Base-by-base conservation (phyloP, 1,284 basidiomycete species). In the Grifola frondosa region DNA sequence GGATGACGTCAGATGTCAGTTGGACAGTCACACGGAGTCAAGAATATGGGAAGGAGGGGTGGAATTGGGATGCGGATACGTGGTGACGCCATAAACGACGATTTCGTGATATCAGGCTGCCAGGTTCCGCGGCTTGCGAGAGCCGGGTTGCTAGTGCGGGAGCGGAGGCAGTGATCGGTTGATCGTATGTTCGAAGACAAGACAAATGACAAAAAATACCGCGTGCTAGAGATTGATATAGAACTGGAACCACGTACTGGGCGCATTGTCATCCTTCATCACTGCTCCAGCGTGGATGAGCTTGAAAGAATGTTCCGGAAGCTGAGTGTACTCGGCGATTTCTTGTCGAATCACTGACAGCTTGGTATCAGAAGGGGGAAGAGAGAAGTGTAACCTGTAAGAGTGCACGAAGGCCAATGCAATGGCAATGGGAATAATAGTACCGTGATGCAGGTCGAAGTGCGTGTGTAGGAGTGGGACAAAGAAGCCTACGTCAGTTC, bases 231-330 rank as follows among this genome's bases (percentile, higher is more conserved):
- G 37, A 53, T 49, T 48, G 51, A 53, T 48, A n/a, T n/a, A n/a
- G n/a, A n/a, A n/a, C n/a, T 17, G 34, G 39, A 38, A 48, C 46
- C 15, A 75, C 78, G 58, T 56, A 88, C 83, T 69, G 31, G 76
- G 79, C 5, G 78, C 81, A 47, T 68, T 68, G 58, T 91, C 82
- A 58, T 91, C 87, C 50, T 81, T 84, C 78, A 90, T 84, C 57
- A 91, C 73, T 5, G 84, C 88, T 31, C 88, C 88, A 30, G 81
- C 76, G 61, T 87, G 82, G 44, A 91, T 77, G 60, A 91, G 74
- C 60, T 88, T 87, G 73, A 90, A 88, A n/a, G 75, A 73, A 53
- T 73, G 53, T 26, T 62, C 61, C 0, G 78, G 73, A 6, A 90
- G 73, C 42, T 80, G 78, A 3, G 83, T 88, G 60, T 81, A 77